Base-by-base conservation (phyloP, 2,329 filamentous ascomycete species). In the Alternaria gaisen region DNA sequence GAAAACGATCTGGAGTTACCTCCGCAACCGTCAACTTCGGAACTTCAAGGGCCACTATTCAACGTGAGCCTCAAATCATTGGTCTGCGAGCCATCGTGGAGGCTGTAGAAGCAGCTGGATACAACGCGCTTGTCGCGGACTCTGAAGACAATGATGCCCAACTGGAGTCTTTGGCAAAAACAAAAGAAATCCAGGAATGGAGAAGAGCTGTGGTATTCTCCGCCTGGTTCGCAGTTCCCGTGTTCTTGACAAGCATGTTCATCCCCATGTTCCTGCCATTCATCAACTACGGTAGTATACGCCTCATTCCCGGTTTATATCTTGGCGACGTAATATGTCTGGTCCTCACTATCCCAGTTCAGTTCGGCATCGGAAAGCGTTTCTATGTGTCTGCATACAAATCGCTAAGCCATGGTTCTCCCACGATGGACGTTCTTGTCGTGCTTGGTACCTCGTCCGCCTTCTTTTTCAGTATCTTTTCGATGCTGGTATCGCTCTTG, bases 381-480 rank as follows among this genome's bases (percentile, higher is more conserved):
- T 99, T 98, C 77, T 99, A 99, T 77, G 79, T 90, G 60, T 95
- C 93, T 26, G 94, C 94, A n/a, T 98, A 87, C 81, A 97, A 96
- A 77, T 97, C 93, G 1, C 78, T 99, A 70, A 93, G 91, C 79
- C 95, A 99, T 77, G 87, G 89, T 20, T 91, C 94, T 5, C 94
- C 95, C 0, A 99, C 95, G 1, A 99, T 99, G 95, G 95, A 99
- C 76, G 95, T 98, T 1, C 85, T 99, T 22, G 92, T 99, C 54
- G 92, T 97, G 59, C 83, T 99, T 18, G 95, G 95, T 53, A 99
- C 95, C 7, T 97, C 94, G 0, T 91, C 93, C 22, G 95, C 95
- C 20, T 99, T 98, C 82, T 95, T 97, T 80, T 99, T 97, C 81
- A 98, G 94, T 77, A 82, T 93, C 68, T 88, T 92, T 48, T 88